A percentile compares a stretch with the other conserved stretches of the same genome.
These are phyloP conservation scores for Furculomyces boomerangus DNA, from an alignment of 371 early-diverging fungal genomes.

Conservation along the genomic window DNA sequence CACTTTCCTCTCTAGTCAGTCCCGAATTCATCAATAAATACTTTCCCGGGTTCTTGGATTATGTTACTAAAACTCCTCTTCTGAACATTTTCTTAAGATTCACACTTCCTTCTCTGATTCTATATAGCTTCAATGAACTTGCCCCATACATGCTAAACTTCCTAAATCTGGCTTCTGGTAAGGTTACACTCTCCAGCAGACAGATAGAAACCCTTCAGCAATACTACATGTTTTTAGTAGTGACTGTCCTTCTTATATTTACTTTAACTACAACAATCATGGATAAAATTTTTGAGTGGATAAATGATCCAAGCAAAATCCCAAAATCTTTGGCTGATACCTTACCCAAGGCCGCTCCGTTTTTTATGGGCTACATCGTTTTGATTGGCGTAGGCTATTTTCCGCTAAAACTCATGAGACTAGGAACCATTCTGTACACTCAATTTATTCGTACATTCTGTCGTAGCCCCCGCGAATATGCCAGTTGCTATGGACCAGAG, in stretches of 20 bases:
- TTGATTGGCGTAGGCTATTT: conserved; percentile 41
- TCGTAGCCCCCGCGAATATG: conserved; percentile 45
- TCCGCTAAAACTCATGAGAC: conserved; percentile 45
- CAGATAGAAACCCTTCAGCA: conserved; percentile 37
- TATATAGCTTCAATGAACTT: conserved; percentile 22
- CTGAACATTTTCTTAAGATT: conserved; percentile 27
- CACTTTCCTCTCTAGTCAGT: conserved; percentile 21
- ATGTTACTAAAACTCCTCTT: conserved; percentile 19
- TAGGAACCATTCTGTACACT: conserved; percentile 31
- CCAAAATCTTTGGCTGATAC: conserved; percentile 48
- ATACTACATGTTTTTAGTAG: conserved; percentile 69
- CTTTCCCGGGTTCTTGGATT: conserved; percentile 11
- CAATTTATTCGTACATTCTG: conserved; percentile 28
- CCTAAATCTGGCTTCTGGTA: conserved; percentile 27
- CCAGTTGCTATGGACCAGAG: conserved; percentile 33
- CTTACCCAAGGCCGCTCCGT: conserved; percentile 44
- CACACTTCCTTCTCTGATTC: conserved; percentile 21
- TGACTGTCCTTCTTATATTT: conserved; percentile 76
- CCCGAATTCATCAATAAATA: conserved; percentile 14
- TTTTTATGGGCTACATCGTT: conserved; percentile 60
- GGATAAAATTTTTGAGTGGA: conserved; percentile 45
- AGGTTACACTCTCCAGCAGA: conserved; percentile 13
- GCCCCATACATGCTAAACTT: conserved; percentile 37
- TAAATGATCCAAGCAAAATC: conserved; percentile 45
- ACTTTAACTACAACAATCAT: conserved; percentile 61